A percentile compares a stretch with the other conserved stretches of the same genome.
These are phyloP conservation scores for Boletus bicolor DNA, from an alignment of 768 basidiomycete genomes.

Conservation along the genomic window DNA sequence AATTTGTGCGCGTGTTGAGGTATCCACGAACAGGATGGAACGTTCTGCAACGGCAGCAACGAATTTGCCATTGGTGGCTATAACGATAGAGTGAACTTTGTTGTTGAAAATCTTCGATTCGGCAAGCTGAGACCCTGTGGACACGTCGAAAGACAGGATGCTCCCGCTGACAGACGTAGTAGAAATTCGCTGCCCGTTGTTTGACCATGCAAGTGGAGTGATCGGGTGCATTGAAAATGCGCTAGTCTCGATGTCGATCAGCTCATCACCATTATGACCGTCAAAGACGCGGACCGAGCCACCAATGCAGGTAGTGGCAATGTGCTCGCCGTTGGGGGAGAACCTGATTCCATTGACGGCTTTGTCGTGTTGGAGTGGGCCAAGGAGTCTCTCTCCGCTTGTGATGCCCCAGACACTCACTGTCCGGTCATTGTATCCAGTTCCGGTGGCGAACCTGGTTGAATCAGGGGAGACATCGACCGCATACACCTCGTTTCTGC, in stretches of 20 bases:
- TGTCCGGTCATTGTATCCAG: no score
- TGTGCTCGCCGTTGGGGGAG: not conserved
- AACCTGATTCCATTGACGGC: not conserved
- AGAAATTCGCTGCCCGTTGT: not conserved
- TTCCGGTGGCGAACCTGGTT: not conserved
- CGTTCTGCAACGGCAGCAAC: not conserved
- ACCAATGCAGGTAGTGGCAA: not conserved
- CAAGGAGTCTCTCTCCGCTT: not conserved
- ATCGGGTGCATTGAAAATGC: accelerated
- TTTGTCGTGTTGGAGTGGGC: not conserved
- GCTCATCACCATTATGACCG: not conserved
- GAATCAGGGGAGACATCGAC: not conserved
- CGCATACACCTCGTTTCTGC: not conserved
- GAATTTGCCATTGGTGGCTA: not conserved
- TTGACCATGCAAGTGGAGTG: not conserved
- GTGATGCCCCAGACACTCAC: not conserved
- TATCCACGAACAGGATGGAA: not conserved
- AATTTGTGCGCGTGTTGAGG: not conserved
- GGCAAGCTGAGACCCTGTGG: not conserved
- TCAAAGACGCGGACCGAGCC: not conserved
- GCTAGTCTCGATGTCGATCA: not conserved
- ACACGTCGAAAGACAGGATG: not conserved
- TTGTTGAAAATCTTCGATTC: not conserved
- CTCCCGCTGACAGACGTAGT: not conserved
- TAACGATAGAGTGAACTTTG: not conserved